Base-by-base conservation (phyloP, 176 grass and related monocot genomes). In the Cenchrus americanus region DNA sequence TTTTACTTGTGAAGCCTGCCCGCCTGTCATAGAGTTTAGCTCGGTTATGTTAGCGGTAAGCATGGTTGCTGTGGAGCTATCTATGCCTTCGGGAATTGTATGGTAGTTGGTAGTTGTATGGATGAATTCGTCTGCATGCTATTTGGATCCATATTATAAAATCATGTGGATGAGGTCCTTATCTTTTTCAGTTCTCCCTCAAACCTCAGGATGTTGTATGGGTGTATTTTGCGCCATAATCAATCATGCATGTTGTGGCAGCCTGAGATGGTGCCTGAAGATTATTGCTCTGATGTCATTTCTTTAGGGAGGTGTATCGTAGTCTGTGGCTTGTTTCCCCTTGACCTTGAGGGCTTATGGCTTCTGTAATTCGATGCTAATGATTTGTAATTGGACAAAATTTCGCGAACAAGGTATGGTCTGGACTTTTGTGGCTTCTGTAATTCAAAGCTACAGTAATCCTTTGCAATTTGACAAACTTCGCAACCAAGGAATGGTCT, bases 1-100 rank as follows among this genome's bases (percentile, higher is more conserved):
- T 92, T 89, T 94, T 85, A 67, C 42, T 74, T 79, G 64, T 86
- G 69, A 87, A 65, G 92, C 69, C 71, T 83, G 82, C 42, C 83
- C 65, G 8, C 77, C 58, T 41, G 40, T 73, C 72, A 0, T 13
- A 23, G 79, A 82, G 79, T 46, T 54, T 81, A 87, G 85, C 51
- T 68, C 7, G 24, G 48, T 58, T 76, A 51, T 80, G 79, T 86
- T 88, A 70, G 69, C 82, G 24, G 44, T 86, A 71, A 71, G 48
- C 17, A 73, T 46, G 40, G 17, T 80, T 80, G 46, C 21, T 64
- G 76, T 89, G 82, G 22, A 77, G 63, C 5, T 14, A 37, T 37
- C 4, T 64, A 44, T 37, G n/a, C 3, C 14, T 6, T 0, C 27
- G 73, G 27, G 54, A 75, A 53, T 80, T 69, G 76, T 69, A 71